Base-by-base conservation (phyloP, 768 basidiomycete genomes). In the Suillus clintonianus region DNA sequence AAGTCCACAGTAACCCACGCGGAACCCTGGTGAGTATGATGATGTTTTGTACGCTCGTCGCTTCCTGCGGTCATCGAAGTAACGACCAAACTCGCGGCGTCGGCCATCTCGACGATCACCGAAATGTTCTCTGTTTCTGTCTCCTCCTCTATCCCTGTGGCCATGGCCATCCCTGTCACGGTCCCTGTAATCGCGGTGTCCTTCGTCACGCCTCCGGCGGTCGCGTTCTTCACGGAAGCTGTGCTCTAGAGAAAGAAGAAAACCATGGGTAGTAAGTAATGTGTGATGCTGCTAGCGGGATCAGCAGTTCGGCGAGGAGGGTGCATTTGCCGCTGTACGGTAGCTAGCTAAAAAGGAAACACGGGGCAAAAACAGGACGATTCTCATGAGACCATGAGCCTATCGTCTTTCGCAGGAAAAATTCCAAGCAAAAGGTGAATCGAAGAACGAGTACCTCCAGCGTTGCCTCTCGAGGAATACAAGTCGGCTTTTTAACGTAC, bases 161-260 rank as follows among this genome's bases (percentile, higher is more conserved):
- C 76, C 41, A 62, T 72, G 73, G 39, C 78, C 67, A 60, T 79
- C 79, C 22, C 81, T 68, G 64, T 87, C 86, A 50, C 76, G 73
- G 22, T 84, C 80, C 34, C 80, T 76, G 68, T 80, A 76, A 56
- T 87, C 86, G 53, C 86, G 81, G 60, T 80, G 81, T 62, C 81
- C 82, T 32, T 86, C 77, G 60, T 85, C 88, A 65, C 89, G 87
- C 67, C 89, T 83, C 66, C 89, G 83, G 55, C 88, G 84, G 59
- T 88, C 82, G 67, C 90, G 85, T 74, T 91, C 86, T 65, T 79
- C 78, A 60, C 87, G 84, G 70, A 86, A 88, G 69, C 85, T 85
- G 67, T 89, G 88, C 71, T 87, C 85, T 78, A 79, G 71, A 76
- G 73, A 80, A 74, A 61, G 56, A 77, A 77, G 77, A 81, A 81